Evolutionary conservation across 352 stramenopile genomes (phyloP), one percentile per base, ranked within the genome.

Genomic region (Globisporangium nodosum): DNA sequence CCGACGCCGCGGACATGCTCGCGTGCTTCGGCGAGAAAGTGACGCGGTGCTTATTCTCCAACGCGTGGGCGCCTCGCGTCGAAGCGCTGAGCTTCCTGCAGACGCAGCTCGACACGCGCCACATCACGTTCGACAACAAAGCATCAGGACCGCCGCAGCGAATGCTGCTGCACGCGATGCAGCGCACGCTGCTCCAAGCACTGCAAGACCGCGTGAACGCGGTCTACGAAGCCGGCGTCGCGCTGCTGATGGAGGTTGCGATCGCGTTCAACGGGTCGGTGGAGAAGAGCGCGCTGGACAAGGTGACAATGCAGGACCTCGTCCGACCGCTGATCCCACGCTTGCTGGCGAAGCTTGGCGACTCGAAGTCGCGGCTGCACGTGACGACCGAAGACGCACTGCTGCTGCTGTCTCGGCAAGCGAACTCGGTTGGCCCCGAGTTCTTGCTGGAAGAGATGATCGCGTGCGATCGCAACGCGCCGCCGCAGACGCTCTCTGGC

Each of bases 371-470:
- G 16, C 69, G 80, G 0, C 63, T 92, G 3, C 82, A 90, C 49
- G 76, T 92, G 20, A 74, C 74, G 1, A 88, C 73, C 0, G 82
- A 94, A 66, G 85, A 94, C 52, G 82, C 82, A 5, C 47, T 94
- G 31, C 49, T 94, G 9, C 67, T 92, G 12, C 52, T 94, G 1
- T 87, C 81, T 0, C 67, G 85, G n/a, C 80, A 91, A 49, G 47
- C 71, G 6, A 62, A 71, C 0, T 79, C 78, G 8, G 74, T 88
- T 13, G 85, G 85, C 0, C 63, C 85, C 0, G 73, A 70, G n/a
- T 87, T 87, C 71, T n/a, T 94, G 24, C 61, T 94, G 0, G 77
- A 92, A 42, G 80, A 92, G 56, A 74, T 92, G 62, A 81, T 90
- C 47, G 69, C 77, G 2, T 80, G 68, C 47, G 79, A 92, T 37